phyloP scores from a whole-genome alignment of 495 filamentous ascomycete species.

The Barbatosphaeria neglecta region DNA sequence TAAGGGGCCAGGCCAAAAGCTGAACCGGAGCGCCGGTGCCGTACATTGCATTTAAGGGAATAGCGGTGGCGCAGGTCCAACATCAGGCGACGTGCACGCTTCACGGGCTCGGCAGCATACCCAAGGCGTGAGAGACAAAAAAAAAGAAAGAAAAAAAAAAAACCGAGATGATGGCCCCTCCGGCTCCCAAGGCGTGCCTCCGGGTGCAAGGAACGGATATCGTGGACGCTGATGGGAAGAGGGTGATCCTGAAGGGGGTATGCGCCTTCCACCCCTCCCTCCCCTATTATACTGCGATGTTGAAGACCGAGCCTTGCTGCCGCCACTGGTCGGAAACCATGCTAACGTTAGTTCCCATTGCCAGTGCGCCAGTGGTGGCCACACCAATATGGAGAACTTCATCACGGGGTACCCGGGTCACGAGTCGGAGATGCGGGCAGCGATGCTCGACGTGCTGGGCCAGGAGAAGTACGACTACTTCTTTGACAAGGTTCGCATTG shows the following conservation, averaged over 20 bases:
- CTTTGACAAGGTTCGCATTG: constrained; percentile 34
- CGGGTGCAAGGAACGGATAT: constrained; percentile 33
- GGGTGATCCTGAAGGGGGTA: constrained; percentile 37
- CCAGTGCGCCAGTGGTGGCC: constrained; percentile 19
- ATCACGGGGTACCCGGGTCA: constrained; percentile 56
- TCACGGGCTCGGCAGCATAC: too few species aligned
- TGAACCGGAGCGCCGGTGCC: not conserved
- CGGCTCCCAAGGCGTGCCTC: constrained; percentile 16
- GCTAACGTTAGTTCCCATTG: constrained; percentile 10
- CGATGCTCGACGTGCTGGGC: constrained; percentile 45
- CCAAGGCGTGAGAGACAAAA: not conserved
- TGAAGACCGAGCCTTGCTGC: not conserved
- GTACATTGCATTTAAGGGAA: not conserved
- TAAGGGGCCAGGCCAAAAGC: not conserved
- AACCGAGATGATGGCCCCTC: constrained; percentile 5
- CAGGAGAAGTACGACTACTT: constrained; percentile 33
- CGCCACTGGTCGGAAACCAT: too few species aligned
- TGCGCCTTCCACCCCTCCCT: not conserved
- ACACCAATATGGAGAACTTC: constrained; percentile 52
- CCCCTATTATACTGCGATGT: not conserved
- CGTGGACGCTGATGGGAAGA: constrained; percentile 33
- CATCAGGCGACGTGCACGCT: not conserved
- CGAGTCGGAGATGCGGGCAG: constrained; percentile 43
- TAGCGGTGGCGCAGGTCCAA: not conserved
- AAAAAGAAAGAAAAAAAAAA: not conserved